Base-by-base conservation (phyloP, 2,329 filamentous ascomycete genomes). In the Nemania sp. region DNA sequence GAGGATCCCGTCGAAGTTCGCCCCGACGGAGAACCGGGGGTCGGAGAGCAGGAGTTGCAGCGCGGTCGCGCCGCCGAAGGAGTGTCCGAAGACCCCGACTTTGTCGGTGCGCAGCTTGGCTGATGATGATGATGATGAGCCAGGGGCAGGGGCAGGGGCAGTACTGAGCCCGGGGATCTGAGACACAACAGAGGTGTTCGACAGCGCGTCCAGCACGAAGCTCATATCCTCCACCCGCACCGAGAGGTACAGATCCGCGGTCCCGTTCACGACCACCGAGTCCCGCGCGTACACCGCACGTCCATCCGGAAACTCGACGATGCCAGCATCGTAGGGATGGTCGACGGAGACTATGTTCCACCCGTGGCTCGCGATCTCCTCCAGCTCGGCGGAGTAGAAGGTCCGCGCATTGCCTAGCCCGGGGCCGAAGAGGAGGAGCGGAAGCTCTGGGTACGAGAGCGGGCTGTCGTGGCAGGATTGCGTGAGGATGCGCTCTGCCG, bases 1-100 rank as follows among this genome's bases (percentile, higher is more conserved):
- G 5, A 56, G n/a, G 41, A 47, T 55, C 1, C 61, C 61, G 20
- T 63, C 52, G 27, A 57, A 47, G 52, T 63, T 57, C 3, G 61
- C 61, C 8, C 51, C 61, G 20, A 56, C 61, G 7, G 43, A 29
- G n/a, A 63, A 55, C 18, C 61, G 52, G 0, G 61, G 26, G 61
- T 63, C 61, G 20, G 51, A 26, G 18, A 41, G n/a, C n/a, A 56
- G 27, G n/a, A 63, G 52, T 41, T 53, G 49, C 20, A 62, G 38
- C 5, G 59, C 35, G 3, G 59, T 62, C 18, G 49, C 51, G 51
- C 49, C 59, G 26, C 59, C 59, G n/a, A 62, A 62, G n/a, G 59
- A 62, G 22, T 62, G 59, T 2, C 59, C 59, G 15, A 54, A 62
- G 10, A n/a, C 51, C 1, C 49, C 49, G 13, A 54, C 59, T 20